phyloP scores from a whole-genome alignment of 768 basidiomycete genomes.

The Suillus brevipes region DNA sequence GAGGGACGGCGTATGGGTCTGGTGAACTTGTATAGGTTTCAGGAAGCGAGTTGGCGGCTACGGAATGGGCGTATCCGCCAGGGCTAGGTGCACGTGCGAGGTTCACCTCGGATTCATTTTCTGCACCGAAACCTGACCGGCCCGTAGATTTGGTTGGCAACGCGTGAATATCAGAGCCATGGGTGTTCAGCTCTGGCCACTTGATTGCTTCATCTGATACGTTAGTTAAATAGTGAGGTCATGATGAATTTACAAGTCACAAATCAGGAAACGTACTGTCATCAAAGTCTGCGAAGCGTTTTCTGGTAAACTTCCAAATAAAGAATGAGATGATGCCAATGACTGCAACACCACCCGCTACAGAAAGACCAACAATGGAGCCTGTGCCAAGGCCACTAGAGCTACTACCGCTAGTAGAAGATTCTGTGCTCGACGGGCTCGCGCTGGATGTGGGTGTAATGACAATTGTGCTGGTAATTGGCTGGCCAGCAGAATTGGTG shows the following conservation, averaged over 20 bases:
- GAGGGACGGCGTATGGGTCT: constrained; percentile 84
- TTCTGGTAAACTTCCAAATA: constrained; percentile 84
- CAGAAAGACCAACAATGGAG: constrained; percentile 78
- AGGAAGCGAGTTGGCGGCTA: constrained; percentile 45
- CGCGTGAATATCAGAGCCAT: constrained; percentile 56
- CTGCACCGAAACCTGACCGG: constrained; percentile 61
- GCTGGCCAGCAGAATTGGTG: constrained; percentile 33
- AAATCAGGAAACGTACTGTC: constrained; percentile 58
- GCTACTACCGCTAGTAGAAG: constrained; percentile 19
- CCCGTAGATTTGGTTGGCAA: constrained; percentile 71
- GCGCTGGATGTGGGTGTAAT: constrained; percentile 22
- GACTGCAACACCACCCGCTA: constrained; percentile 76
- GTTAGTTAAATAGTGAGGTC: background rate
- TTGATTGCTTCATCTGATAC: constrained; percentile 77
- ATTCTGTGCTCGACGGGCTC: constrained; percentile 25
- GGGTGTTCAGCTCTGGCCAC: constrained; percentile 85
- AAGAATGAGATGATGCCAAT: constrained; percentile 74
- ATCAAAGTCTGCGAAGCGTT: constrained; percentile 73
- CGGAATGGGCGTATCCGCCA: constrained; percentile 47
- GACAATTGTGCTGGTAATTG: constrained; percentile 25
- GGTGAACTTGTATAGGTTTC: constrained; percentile 36
- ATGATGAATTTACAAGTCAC: constrained; percentile 12
- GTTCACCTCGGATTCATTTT: constrained; percentile 60
- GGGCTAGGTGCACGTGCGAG: constrained; percentile 52
- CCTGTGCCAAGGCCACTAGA: constrained; percentile 57